Conservation (phyloP, 108 stramenopile genomes). For the Epithemia pelagica region DNA sequence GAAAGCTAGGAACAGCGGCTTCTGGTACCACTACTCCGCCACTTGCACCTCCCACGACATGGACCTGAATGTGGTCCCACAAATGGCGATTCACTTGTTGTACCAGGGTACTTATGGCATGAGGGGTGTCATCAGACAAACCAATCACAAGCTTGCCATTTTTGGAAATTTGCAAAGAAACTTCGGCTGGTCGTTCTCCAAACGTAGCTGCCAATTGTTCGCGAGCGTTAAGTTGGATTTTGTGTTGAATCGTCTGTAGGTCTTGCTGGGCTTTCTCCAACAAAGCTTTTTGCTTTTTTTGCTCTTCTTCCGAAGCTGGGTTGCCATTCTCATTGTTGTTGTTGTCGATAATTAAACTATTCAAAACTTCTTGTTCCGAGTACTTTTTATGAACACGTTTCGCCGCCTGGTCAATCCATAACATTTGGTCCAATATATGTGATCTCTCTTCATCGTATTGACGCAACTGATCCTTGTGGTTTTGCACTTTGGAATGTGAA, state of each 20-base stretch:
- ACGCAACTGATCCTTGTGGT: slow-evolving; percentile 1
- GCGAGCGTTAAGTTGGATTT: slow-evolving; percentile 11
- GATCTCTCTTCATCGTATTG: slow-evolving; percentile 17
- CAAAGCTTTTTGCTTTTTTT: not conserved
- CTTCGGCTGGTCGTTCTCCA: not conserved
- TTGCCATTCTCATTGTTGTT: slow-evolving; percentile 3
- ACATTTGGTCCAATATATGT: slow-evolving; percentile 20
- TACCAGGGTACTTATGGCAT: slow-evolving; percentile 9
- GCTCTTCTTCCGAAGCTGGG: not conserved
- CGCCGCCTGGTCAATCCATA: slow-evolving; percentile 19
- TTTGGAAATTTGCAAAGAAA: not conserved
- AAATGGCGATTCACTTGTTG: slow-evolving; percentile 8
- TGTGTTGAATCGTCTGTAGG: slow-evolving; percentile 2
- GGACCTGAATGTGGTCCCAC: slow-evolving; percentile 7
- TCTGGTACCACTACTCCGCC: not conserved
- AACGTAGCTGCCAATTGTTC: not conserved
- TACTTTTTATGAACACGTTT: slow-evolving; percentile 12
- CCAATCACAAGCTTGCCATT: slow-evolving; percentile 1
- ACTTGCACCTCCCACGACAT: not conserved
- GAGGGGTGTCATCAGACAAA: slow-evolving; percentile 19
- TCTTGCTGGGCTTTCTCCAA: not conserved
- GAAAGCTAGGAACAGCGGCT: not conserved
- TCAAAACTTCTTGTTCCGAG: slow-evolving; percentile 9
- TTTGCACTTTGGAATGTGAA: slow-evolving; percentile 4
- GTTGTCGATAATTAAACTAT: not conserved